Evolutionary conservation across 352 stramenopile species (phyloP).

Genomic region (Halophytophthora polymorphica): DNA sequence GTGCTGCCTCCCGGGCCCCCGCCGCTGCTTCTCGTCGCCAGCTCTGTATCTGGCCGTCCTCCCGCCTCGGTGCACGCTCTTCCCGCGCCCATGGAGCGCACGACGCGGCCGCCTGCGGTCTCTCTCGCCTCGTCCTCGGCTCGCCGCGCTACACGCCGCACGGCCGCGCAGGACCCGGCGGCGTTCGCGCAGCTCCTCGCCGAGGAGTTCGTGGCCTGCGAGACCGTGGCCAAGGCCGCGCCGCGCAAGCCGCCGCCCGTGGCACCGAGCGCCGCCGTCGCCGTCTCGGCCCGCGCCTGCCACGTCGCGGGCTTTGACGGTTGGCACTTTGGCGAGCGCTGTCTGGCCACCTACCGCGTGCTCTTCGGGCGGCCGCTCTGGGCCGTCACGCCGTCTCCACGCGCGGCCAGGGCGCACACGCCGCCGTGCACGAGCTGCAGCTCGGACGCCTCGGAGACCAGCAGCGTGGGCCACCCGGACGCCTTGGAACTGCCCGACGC

Average conservation of each 20-base stretch:
- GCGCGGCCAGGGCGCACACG: slow-evolving; percentile 13
- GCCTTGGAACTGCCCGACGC: neutral
- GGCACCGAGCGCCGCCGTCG: slow-evolving; percentile 14
- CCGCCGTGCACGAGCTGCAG: slow-evolving; percentile 21
- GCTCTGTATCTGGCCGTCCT: too few species aligned
- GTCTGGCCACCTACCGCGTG: slow-evolving; percentile 45
- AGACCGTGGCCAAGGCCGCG: slow-evolving; percentile 24
- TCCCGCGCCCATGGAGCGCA: too few species aligned
- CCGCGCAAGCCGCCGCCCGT: slow-evolving; percentile 6
- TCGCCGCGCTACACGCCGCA: too few species aligned
- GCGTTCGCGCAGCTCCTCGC: slow-evolving; percentile 23
- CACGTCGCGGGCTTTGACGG: slow-evolving; percentile 16
- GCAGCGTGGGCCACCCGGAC: slow-evolving; percentile 7
- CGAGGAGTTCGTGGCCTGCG: slow-evolving; percentile 25
- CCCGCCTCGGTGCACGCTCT: too few species aligned
- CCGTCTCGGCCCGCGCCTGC: too few species aligned
- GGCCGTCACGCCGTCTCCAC: neutral
- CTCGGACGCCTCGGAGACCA: slow-evolving; percentile 10
- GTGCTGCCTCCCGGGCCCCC: too few species aligned
- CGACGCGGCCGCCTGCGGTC: too few species aligned
- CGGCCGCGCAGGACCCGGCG: slow-evolving; percentile 17
- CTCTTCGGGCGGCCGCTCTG: slow-evolving; percentile 38
- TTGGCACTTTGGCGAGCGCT: slow-evolving; percentile 29
- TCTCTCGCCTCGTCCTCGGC: too few species aligned
- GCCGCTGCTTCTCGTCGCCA: too few species aligned